Conservation (phyloP, 2,329 filamentous ascomycete genomes). For the Dactylellina haptotyla region DNA sequence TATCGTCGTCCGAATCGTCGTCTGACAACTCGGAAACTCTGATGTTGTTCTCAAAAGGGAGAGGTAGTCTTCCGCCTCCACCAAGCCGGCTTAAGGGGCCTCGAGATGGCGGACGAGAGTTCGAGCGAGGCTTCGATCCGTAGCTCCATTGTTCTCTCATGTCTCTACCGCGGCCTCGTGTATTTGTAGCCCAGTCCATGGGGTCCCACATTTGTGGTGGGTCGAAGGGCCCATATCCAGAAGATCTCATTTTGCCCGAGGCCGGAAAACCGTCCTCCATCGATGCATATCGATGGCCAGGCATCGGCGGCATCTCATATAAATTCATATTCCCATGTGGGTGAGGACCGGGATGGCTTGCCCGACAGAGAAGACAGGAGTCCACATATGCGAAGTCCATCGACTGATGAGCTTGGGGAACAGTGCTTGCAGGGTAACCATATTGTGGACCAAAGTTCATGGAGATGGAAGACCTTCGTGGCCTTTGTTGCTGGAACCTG, state of each 20-base stretch:
- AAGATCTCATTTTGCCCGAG: slow-evolving; percentile 14
- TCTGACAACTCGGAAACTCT: slow-evolving; percentile 18
- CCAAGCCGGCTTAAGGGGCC: not conserved
- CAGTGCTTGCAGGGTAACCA: not conserved
- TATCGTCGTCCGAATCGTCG: slow-evolving; percentile 21
- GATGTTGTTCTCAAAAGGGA: slow-evolving; percentile 4
- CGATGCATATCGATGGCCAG: slow-evolving; percentile 1
- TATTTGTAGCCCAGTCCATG: slow-evolving; percentile 15
- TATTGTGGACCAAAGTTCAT: slow-evolving; percentile 21
- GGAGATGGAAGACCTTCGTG: slow-evolving; percentile 30
- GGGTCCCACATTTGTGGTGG: slow-evolving; percentile 34
- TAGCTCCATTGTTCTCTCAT: slow-evolving; percentile 6
- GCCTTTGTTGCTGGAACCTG: slow-evolving; percentile 15
- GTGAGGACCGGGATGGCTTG: slow-evolving; percentile 34
- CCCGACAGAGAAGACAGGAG: slow-evolving; percentile 19
- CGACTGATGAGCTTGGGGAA: not conserved
- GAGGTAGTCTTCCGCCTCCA: not conserved
- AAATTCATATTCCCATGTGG: slow-evolving; percentile 23
- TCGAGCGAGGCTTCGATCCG: not conserved
- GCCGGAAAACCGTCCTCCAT: slow-evolving; percentile 23
- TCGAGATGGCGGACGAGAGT: slow-evolving; percentile 11
- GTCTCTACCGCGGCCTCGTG: not conserved
- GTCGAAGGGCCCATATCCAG: not conserved
- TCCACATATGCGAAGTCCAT: slow-evolving; percentile 23
- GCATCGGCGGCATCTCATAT: slow-evolving; percentile 14